Evolutionary conservation across 2,329 filamentous ascomycete genomes (phyloP), one percentile per base, ranked within the genome.

Genomic region (Fusarium redolens): DNA sequence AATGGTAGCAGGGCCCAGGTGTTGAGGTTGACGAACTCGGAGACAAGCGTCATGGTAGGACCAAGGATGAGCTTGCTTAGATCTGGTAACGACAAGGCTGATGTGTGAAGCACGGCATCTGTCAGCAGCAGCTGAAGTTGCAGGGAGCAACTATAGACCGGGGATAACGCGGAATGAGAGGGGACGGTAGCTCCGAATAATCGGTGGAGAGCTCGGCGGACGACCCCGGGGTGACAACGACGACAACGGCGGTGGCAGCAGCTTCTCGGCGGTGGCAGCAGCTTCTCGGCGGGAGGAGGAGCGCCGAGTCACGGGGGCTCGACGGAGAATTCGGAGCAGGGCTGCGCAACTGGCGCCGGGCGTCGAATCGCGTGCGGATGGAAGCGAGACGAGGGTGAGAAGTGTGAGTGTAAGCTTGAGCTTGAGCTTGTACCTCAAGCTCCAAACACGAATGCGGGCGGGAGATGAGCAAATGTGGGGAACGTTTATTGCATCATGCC

Each of bases 41-140:
- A 78, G 69, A 78, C 77, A 64, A 78, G 74, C 65, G 75, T 76
- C 77, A 78, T 78, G 69, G 70, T 72, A 65, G 40, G 55, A 50
- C 52, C 50, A 71, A 54, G 51, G 51, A 51, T 57, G 41, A 66
- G 60, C 59, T 67, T 69, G 64, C 47, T 68, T 57, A 65, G 58
- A 61, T 60, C 45, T 66, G 58, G 67, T 55, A 63, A 51, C 40
- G 61, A 66, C 64, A 51, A 60, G 61, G 60, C 48, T 60, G 58
- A 41, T 30, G 52, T 38, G 22, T 38, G 56, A 61, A 66, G 58
- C 44, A 72, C 61, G 61, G 66, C 64, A 74, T 74, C 61, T 59
- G 68, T 66, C 62, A 68, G 47, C 65, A 69, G 56, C 50, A 57
- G 55, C 52, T 52, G 33, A 68, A 37, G 55, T 50, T 50, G 41